Conservation (phyloP, 345 rosid species). For the Citrus inodora region DNA sequence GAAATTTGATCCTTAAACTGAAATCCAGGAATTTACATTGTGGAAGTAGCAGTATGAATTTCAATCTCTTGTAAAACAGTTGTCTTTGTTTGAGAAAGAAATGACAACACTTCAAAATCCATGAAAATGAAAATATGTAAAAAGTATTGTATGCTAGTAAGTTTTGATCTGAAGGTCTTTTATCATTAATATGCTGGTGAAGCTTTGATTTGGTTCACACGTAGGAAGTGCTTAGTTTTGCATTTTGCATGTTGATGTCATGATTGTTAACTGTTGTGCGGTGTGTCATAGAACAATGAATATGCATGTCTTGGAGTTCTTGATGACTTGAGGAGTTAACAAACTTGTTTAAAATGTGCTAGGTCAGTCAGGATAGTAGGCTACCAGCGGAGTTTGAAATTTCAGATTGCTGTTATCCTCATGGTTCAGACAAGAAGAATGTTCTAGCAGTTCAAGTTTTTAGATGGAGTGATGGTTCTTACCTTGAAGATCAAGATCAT, state of each 20-base stretch:
- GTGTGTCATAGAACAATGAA: background rate
- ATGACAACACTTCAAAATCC: background rate
- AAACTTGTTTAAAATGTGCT: constrained; percentile 18
- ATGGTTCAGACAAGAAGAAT: constrained; percentile 67
- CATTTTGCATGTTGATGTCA: background rate
- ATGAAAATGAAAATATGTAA: background rate
- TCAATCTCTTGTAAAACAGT: too few species aligned
- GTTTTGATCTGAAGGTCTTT: background rate
- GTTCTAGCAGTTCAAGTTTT: constrained; percentile 93
- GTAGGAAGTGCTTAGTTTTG: background rate
- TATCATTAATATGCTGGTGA: background rate
- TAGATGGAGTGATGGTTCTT: constrained; percentile 99
- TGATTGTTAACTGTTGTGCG: background rate
- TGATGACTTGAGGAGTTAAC: constrained; percentile 12
- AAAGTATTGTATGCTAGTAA: background rate
- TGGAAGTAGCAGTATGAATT: too few species aligned
- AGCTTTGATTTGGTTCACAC: background rate
- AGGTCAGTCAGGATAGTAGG: constrained; percentile 92
- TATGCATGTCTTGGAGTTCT: background rate
- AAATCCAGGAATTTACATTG: too few species aligned
- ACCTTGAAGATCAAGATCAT: constrained; percentile 99
- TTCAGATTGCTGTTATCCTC: constrained; percentile 77
- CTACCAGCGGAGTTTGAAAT: constrained; percentile 98
- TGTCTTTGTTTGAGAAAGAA: background rate
- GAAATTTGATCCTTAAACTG: background rate